Evolutionary conservation across 495 filamentous ascomycete genomes (phyloP).

Genomic region (Aspergillus sparsus): DNA sequence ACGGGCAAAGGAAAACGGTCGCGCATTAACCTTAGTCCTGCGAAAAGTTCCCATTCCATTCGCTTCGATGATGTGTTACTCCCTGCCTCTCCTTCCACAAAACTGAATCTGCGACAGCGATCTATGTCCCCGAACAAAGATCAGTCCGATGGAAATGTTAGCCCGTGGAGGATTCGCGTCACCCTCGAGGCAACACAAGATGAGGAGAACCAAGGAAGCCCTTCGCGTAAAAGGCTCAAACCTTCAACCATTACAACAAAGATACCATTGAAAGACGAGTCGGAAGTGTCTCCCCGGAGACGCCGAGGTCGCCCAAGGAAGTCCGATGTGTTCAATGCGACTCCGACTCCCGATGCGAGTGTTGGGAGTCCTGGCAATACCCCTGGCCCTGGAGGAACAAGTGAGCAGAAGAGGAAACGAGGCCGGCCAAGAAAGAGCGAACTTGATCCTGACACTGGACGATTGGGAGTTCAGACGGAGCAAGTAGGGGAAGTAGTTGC

Average conservation of each 20-base stretch:
- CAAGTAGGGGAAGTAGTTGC: conserved; percentile 4
- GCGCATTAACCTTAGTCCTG: conserved; percentile 42
- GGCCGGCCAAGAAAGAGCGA: conserved; percentile 45
- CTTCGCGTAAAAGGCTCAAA: conserved; percentile 38
- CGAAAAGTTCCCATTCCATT: conserved; percentile 46
- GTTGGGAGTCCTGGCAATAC: conserved; percentile 39
- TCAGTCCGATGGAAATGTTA: conserved; percentile 41
- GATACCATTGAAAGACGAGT: conserved; percentile 55
- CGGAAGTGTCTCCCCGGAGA: conserved; percentile 40
- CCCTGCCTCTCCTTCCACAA: conserved; percentile 42
- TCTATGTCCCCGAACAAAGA: conserved; percentile 42
- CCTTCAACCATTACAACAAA: conserved; percentile 51
- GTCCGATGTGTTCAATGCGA: conserved; percentile 36
- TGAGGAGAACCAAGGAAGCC: conserved; percentile 36
- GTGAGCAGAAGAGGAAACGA: conserved; percentile 35
- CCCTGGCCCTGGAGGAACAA: conserved; percentile 24
- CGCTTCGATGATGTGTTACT: conserved; percentile 50
- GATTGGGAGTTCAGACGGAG: conserved; percentile 18
- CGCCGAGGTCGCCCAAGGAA: conserved; percentile 50
- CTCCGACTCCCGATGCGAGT: conserved; percentile 38
- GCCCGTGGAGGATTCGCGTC: conserved; percentile 60
- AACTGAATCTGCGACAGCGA: conserved; percentile 35
- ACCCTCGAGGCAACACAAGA: conserved; percentile 60
- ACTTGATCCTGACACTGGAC: conserved; percentile 25
- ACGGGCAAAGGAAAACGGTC: conserved; percentile 31